These are phyloP conservation scores for Prunella vulgaris DNA, from an alignment of 257 asterid genomes.

Conservation along the genomic window DNA sequence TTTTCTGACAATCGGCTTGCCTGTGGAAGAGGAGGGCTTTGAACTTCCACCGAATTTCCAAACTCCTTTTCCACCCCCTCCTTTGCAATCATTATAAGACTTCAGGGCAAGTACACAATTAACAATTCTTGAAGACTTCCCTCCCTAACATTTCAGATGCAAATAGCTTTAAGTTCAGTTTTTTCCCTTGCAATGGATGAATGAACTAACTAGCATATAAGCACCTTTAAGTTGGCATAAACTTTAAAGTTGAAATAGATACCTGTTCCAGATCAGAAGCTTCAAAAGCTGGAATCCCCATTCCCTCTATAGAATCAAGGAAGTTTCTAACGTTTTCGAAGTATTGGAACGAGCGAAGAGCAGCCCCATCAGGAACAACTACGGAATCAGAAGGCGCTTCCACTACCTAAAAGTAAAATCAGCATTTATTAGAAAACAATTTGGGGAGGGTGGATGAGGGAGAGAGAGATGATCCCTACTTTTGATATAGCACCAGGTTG, in stretches of 20 bases:
- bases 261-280: constrained; percentile 88
- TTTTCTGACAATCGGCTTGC: constrained; percentile 53
- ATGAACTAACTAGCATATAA: not conserved
- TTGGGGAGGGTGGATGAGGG: not conserved
- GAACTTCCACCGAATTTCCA: constrained; percentile 61
- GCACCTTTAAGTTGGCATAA: not conserved
- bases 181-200: not conserved
- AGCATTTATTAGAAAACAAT: constrained; percentile 2
- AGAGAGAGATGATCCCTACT: constrained; percentile 38
- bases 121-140: constrained; percentile 72
- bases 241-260: constrained; percentile 1
- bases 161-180: not conserved
- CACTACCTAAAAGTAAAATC: constrained; percentile 49
- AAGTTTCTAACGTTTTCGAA: constrained; percentile 84
- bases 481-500: constrained; percentile 71
- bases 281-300: constrained; percentile 83
- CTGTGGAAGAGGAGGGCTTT: constrained; percentile 42
- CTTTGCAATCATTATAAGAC: constrained; percentile 71
- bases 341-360: constrained; percentile 75
- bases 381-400: constrained; percentile 70
- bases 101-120: constrained; percentile 72
- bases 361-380: constrained; percentile 75
- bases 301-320: constrained; percentile 55
- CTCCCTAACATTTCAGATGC: constrained; percentile 51
- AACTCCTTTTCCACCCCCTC: constrained; percentile 64